Evolutionary conservation across 257 asterid genomes (phyloP).

Genomic region (Fraxinus pennsylvanica): DNA sequence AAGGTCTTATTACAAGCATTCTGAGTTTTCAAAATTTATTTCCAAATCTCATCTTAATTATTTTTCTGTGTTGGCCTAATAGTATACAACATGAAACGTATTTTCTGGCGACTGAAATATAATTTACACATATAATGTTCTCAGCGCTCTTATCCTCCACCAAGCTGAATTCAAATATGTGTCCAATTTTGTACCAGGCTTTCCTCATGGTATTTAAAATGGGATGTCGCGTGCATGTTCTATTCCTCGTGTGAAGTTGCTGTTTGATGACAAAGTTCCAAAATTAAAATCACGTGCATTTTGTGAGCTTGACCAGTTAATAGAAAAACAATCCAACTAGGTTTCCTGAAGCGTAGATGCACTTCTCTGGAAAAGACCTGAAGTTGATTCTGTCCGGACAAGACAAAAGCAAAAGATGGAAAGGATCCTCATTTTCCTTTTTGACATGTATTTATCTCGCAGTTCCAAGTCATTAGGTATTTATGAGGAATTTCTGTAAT

Average conservation of each 20-base stretch:
- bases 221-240: background rate
- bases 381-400: slow-evolving; percentile 9
- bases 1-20: background rate
- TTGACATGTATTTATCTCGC: background rate
- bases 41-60: background rate
- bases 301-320: background rate
- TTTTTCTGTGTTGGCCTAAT: slow-evolving; percentile 13
- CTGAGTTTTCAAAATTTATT: background rate
- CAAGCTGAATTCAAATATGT: background rate
- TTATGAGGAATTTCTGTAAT: background rate
- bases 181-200: background rate
- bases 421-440: slow-evolving; percentile 10
- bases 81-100: slow-evolving; percentile 10
- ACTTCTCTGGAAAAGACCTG: slow-evolving; percentile 3
- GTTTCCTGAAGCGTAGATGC: background rate
- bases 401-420: slow-evolving; percentile 16
- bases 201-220: background rate
- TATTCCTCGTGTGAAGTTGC: background rate
- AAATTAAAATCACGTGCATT: slow-evolving; percentile 3
- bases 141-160: background rate
- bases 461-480: slow-evolving; percentile 25
- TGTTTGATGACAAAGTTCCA: slow-evolving; percentile 15
- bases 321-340: background rate
- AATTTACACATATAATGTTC: background rate
- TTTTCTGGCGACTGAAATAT: slow-evolving; percentile 1